phyloP scores from a whole-genome alignment of 768 basidiomycete genomes.

The Termitomyces bulborhizus region DNA sequence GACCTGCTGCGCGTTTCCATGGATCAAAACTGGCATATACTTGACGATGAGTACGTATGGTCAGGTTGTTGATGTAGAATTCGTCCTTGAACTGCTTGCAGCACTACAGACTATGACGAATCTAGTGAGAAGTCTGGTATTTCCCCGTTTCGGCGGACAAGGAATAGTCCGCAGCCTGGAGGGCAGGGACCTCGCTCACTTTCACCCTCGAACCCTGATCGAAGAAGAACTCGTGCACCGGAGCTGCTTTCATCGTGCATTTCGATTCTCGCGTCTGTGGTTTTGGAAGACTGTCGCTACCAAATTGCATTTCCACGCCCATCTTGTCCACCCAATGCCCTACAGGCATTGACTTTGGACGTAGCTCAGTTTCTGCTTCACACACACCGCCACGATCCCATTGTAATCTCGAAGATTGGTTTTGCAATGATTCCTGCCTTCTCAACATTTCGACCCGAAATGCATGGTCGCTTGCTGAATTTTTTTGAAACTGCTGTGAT shows the following conservation, averaged over 20 bases:
- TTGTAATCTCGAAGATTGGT: slow-evolving; percentile 52
- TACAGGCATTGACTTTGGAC: slow-evolving; percentile 70
- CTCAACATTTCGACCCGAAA: slow-evolving; percentile 54
- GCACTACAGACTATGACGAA: slow-evolving; percentile 12
- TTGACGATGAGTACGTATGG: slow-evolving; percentile 42
- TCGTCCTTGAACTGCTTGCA: not conserved
- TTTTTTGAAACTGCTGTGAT: slow-evolving; percentile 67
- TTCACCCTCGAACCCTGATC: slow-evolving; percentile 41
- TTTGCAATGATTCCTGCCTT: slow-evolving; percentile 74
- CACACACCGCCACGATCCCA: slow-evolving; percentile 43
- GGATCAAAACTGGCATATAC: slow-evolving; percentile 56
- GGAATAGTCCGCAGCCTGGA: slow-evolving; percentile 34
- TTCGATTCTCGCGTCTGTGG: slow-evolving; percentile 53
- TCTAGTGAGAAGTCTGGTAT: slow-evolving; percentile 21
- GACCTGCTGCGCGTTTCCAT: slow-evolving; percentile 53
- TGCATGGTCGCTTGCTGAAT: slow-evolving; percentile 55
- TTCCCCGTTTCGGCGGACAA: slow-evolving; percentile 40
- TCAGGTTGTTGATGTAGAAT: not conserved
- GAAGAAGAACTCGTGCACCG: slow-evolving; percentile 30
- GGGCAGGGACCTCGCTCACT: slow-evolving; percentile 47
- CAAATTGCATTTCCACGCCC: slow-evolving; percentile 53
- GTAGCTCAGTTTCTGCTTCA: slow-evolving; percentile 63
- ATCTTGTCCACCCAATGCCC: slow-evolving; percentile 61
- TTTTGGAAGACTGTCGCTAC: slow-evolving; percentile 70
- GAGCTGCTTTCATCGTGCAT: slow-evolving; percentile 57